Conservation (phyloP, 768 basidiomycete species). For the Mycena belliarum region DNA sequence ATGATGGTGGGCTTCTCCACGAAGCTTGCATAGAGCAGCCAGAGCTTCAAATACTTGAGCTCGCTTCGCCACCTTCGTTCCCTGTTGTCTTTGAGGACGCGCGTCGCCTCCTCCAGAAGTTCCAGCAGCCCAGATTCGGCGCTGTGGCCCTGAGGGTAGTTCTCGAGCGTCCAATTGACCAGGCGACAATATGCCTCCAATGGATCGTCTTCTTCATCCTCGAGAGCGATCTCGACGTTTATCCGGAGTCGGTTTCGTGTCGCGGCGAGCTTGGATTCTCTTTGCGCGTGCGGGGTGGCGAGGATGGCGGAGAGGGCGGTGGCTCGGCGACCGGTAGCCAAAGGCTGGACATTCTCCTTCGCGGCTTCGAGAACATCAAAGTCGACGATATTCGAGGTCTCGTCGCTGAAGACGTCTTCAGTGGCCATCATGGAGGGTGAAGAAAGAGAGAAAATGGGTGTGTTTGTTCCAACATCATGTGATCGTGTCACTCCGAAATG, state of each 20-base stretch:
- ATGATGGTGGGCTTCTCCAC: conserved; percentile 89
- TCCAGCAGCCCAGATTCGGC: conserved; percentile 90
- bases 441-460: conserved; percentile 6
- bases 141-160: conserved; percentile 91
- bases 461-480: not conserved
- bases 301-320: conserved; percentile 75
- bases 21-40: conserved; percentile 91
- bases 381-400: conserved; percentile 61
- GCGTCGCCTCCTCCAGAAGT: conserved; percentile 88
- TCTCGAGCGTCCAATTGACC: conserved; percentile 91
- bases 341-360: conserved; percentile 86
- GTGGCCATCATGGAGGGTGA: conserved; percentile 26
- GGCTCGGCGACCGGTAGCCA: conserved; percentile 76
- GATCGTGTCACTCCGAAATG: not conserved
- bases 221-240: conserved; percentile 74
- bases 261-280: conserved; percentile 67
- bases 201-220: conserved; percentile 80
- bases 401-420: conserved; percentile 42
- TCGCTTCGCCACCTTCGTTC: conserved; percentile 77
- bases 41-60: conserved; percentile 87
- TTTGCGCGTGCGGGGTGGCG: conserved; percentile 74
- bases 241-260: conserved; percentile 68
- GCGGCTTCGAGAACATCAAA: conserved; percentile 80
- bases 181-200: conserved; percentile 85
- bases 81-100: conserved; percentile 76